Evolutionary conservation across 2,329 filamentous ascomycete species (phyloP), one percentile per base, ranked within the genome.

Genomic region (Coniochaeta sp.): DNA sequence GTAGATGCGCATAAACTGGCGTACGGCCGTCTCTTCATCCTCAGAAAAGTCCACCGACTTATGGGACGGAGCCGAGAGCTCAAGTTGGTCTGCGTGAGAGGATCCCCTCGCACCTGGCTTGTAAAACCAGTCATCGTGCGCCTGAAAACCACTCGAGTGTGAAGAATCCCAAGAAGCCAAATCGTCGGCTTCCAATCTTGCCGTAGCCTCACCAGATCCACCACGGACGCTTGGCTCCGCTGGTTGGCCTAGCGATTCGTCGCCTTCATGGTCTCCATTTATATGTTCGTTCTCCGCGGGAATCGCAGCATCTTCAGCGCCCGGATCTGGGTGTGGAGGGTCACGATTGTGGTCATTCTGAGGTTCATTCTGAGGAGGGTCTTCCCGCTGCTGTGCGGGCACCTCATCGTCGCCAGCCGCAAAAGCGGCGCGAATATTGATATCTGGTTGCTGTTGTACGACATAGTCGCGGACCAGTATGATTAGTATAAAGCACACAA

Each of bases 401-500:
- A 28, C n/a, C 28, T 52, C 24, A 24, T 52, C 22, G 7, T 52
- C 47, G 2, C 54, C 65, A 16, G 70, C 70, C 12, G 81, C 85
- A 68, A 87, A 83, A 3, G 83, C 84, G 9, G 82, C 88, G 0
- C 86, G 88, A 78, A 95, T 88, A 68, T 96, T 96, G 66, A 95
- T 89, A 64, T 93, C 88, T 5, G 93, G 95, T 70, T 99, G 95
- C 72, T 99, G 95, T 72, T 99, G 95, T 10, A 99, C 92, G 57
- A 99, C 95, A 83, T 96, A 99, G 75, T 99, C 95, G 55, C 96
- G 81, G 55, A 99, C 97, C 4, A 99, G 77, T 66, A 99, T 99
- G 47, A 99, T 87, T n/a, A 99, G 78, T 61, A 99, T 97, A 73
- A 98, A 99, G 61, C 89, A 92, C 52, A 96, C 83, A 8, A 99